Percentiles rank a stretch among this genome's conserved stretches.
Conservation (phyloP, 2,329 filamentous ascomycete species). For the Colletotrichum sp. region DNA sequence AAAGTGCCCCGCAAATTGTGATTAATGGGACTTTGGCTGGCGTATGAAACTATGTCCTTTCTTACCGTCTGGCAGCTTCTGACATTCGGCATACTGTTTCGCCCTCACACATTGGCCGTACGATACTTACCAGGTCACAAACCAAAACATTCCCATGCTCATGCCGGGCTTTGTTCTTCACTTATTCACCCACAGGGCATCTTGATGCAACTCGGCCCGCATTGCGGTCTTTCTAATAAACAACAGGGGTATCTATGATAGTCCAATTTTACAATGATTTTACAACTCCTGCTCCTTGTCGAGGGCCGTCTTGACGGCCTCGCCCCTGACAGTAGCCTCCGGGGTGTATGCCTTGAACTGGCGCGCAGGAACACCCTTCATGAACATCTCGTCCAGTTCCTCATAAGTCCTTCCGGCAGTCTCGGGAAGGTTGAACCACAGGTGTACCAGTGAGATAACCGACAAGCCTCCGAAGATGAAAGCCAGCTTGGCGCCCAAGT, state of each 20-base stretch:
- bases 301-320: constrained; percentile 2
- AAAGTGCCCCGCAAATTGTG: neutral
- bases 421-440: constrained; percentile 43
- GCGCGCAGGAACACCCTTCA: constrained; percentile 27
- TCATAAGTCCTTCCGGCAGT: constrained; percentile 28
- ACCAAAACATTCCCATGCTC: neutral
- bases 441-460: constrained; percentile 33
- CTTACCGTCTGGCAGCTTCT: neutral
- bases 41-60: neutral
- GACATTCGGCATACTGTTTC: neutral
- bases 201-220: neutral
- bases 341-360: constrained; percentile 27
- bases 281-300: constrained; percentile 1
- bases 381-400: constrained; percentile 31
- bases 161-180: neutral
- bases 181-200: neutral
- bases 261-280: neutral
- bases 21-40: neutral
- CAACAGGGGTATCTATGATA: neutral
- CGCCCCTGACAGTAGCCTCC: constrained; percentile 12
- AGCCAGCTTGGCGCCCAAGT: constrained; percentile 42
- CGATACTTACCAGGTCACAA: too few species aligned
- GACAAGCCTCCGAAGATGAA: constrained; percentile 44
- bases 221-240: neutral
- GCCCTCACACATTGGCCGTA: too few species aligned